Percentiles rank a stretch among this genome's conserved stretches.
Conservation (phyloP, 495 filamentous ascomycete species). For the Tuber microsphaerosporum region DNA sequence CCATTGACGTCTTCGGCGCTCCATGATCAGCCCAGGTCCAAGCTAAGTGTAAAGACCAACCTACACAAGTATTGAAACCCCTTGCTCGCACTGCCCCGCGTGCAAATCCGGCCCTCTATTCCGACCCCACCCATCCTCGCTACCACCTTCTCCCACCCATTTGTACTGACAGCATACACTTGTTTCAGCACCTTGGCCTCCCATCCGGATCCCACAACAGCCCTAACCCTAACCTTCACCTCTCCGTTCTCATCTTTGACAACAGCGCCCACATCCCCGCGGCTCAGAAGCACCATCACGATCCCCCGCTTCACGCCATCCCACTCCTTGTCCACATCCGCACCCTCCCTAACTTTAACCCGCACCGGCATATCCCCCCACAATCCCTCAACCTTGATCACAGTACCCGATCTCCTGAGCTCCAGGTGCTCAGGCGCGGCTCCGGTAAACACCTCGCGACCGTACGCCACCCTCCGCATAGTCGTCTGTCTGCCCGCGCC, state of each 20-base stretch:
- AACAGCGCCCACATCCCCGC: constrained; percentile 45
- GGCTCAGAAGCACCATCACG: constrained; percentile 61
- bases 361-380: constrained; percentile 96
- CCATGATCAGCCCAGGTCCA: not conserved
- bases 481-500: constrained; percentile 57
- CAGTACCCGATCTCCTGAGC: constrained; percentile 61
- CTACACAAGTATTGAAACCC: constrained; percentile 33
- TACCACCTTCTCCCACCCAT: constrained; percentile 33
- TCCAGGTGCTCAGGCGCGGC: constrained; percentile 51
- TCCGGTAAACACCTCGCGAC: constrained; percentile 21
- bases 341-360: constrained; percentile 54
- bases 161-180: constrained; percentile 19
- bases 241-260: constrained; percentile 45
- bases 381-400: constrained; percentile 71
- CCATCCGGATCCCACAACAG: constrained; percentile 9
- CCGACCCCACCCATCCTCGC: constrained; percentile 27
- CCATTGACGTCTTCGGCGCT: constrained; percentile 22
- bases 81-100: constrained; percentile 16
- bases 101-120: constrained; percentile 37
- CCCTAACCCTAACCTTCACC: constrained; percentile 32
- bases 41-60: not conserved
- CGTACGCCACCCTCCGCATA: constrained; percentile 47
- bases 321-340: constrained; percentile 60
- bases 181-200: constrained; percentile 24
- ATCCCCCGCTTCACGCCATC: constrained; percentile 55